phyloP scores from a whole-genome alignment of 2,329 filamentous ascomycete species.

The Fusarium liriodendri region DNA sequence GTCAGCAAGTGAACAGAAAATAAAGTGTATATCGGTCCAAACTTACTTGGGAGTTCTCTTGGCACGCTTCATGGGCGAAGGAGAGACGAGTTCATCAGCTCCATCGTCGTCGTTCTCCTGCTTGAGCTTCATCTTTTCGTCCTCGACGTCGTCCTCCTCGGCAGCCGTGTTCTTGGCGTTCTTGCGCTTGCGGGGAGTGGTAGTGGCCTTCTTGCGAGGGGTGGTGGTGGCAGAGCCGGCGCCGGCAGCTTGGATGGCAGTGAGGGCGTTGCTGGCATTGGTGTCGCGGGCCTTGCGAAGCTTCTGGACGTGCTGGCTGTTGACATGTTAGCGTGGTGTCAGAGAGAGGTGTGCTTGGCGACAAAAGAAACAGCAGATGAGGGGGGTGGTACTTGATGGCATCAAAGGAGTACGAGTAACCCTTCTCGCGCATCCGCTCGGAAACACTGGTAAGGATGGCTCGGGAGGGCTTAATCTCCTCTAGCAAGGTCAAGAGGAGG shows the following conservation, averaged over 20 bases:
- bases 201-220: constrained; percentile 38
- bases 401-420: constrained; percentile 52
- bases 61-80: constrained; percentile 40
- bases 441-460: constrained; percentile 48
- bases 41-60: constrained; percentile 38
- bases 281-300: constrained; percentile 52
- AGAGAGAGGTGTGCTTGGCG: not conserved
- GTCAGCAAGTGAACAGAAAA: constrained; percentile 3
- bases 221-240: constrained; percentile 29
- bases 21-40: not conserved
- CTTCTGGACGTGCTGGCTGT: constrained; percentile 60
- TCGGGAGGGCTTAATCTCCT: constrained; percentile 50
- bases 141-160: constrained; percentile 40
- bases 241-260: constrained; percentile 30
- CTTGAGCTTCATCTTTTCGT: constrained; percentile 43
- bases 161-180: constrained; percentile 35
- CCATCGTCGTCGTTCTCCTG: constrained; percentile 33
- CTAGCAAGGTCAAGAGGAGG: constrained; percentile 52
- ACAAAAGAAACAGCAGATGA: not conserved
- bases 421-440: constrained; percentile 46
- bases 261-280: not conserved
- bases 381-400: constrained; percentile 53
- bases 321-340: constrained; percentile 25
- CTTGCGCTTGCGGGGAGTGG: constrained; percentile 47
- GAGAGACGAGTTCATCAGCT: constrained; percentile 1